These are phyloP conservation scores for Pharus latifolius DNA, from an alignment of 176 grass and related monocot species.

Conservation along the genomic window DNA sequence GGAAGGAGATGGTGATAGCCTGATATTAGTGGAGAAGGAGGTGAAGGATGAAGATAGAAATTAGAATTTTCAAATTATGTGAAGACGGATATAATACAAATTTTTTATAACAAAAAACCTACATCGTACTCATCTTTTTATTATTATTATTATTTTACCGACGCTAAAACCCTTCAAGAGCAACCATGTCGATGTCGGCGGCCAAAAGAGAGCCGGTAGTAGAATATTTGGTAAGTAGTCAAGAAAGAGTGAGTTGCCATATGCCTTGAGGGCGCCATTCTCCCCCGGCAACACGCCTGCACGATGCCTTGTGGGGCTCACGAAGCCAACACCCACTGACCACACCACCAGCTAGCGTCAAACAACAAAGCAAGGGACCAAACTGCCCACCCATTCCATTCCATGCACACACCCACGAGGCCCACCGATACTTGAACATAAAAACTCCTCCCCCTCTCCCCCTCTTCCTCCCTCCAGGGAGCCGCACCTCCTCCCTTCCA, in stretches of 20 bases:
- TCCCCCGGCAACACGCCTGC: no score
- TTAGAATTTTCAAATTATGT: no score
- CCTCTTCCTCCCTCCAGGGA: constrained; percentile 8
- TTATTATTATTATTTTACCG: no score
- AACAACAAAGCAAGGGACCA: constrained; percentile 5
- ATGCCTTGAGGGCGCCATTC: background rate
- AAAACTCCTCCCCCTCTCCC: background rate
- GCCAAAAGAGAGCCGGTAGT: background rate
- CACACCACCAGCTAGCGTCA: background rate
- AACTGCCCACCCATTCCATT: constrained; percentile 14
- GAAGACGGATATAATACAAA: no score
- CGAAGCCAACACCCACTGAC: no score
- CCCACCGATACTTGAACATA: constrained; percentile 10
- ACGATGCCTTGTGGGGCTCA: no score
- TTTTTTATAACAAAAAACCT: no score
- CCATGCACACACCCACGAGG: background rate
- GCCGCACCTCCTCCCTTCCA: background rate
- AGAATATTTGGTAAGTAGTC: constrained; percentile 1
- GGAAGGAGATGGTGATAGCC: no score
- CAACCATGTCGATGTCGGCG: constrained; percentile 8
- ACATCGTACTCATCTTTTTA: no score
- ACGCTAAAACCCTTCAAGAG: no score
- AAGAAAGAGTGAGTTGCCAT: constrained; percentile 4
- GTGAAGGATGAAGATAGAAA: no score
- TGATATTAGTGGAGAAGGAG: no score